Evolutionary conservation across 306 rosid genomes (phyloP).

Genomic region (Crotalaria pallida): DNA sequence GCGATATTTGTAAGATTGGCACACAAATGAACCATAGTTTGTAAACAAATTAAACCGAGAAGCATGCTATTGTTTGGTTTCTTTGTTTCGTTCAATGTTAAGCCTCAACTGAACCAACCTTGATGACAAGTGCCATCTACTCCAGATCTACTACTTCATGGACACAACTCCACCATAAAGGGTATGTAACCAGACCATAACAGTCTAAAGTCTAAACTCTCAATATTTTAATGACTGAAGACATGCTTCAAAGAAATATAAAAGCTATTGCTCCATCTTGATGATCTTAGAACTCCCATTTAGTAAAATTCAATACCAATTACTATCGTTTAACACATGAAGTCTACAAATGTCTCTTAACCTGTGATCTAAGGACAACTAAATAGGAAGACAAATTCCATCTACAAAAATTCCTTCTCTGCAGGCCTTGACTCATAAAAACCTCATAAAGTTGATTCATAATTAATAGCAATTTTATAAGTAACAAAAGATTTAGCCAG

Average conservation of each 20-base stretch:
- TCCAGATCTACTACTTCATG: not conserved
- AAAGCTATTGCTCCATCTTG: not conserved
- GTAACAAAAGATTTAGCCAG: not conserved
- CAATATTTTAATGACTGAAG: too few species aligned
- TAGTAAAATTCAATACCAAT: not conserved
- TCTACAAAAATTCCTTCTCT: not conserved
- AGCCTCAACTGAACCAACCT: not conserved
- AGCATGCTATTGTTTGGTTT: not conserved
- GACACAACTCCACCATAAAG: not conserved
- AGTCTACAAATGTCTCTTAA: not conserved
- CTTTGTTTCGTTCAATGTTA: not conserved
- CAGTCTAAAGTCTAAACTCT: not conserved
- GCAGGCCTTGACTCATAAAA: not conserved
- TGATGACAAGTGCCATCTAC: not conserved
- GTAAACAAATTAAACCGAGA: slow-evolving; percentile 5
- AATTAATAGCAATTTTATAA: not conserved
- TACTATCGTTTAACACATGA: not conserved
- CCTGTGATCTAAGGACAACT: not conserved
- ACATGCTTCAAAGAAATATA: not conserved
- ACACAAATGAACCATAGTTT: not conserved
- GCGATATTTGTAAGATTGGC: not conserved
- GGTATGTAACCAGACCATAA: not conserved
- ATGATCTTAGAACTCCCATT: not conserved
- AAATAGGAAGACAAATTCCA: not conserved
- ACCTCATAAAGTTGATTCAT: not conserved